These are phyloP conservation scores for Paralagenidium karlingii DNA, from an alignment of 352 stramenopile species.

Conservation along the genomic window DNA sequence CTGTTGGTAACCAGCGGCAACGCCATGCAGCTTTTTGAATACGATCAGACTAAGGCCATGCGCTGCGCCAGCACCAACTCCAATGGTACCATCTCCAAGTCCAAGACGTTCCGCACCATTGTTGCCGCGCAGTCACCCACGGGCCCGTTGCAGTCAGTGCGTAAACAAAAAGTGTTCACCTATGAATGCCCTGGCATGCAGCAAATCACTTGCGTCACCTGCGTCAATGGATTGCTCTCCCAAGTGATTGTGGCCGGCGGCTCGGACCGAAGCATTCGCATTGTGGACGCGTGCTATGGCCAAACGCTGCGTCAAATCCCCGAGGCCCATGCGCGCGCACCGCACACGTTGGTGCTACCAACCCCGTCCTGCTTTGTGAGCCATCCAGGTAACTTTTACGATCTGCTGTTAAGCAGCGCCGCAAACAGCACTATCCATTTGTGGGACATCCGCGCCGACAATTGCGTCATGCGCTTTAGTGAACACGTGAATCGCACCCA, in stretches of 20 bases:
- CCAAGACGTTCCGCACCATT: constrained; percentile 16
- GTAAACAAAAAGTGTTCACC: constrained; percentile 49
- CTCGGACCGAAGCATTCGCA: constrained; percentile 59
- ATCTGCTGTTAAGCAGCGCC: constrained; percentile 67
- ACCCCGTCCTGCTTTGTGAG: constrained; percentile 49
- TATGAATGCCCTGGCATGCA: constrained; percentile 59
- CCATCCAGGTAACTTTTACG: constrained; percentile 68
- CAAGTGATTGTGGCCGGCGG: constrained; percentile 53
- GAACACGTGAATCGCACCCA: constrained; percentile 82
- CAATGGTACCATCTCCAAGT: constrained; percentile 26
- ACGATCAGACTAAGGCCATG: constrained; percentile 42
- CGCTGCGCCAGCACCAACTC: constrained; percentile 7
- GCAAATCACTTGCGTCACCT: constrained; percentile 44
- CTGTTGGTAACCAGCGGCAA: constrained; percentile 56
- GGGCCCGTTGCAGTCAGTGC: not conserved
- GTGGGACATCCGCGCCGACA: constrained; percentile 80
- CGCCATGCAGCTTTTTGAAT: constrained; percentile 45
- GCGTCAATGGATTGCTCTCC: constrained; percentile 76
- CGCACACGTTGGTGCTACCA: constrained; percentile 55
- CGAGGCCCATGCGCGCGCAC: constrained; percentile 42
- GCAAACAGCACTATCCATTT: constrained; percentile 56
- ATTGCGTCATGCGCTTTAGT: constrained; percentile 73
- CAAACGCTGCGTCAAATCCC: constrained; percentile 40
- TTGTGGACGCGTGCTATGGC: constrained; percentile 57
- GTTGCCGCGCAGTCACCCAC: not conserved